Base-by-base conservation (phyloP, 345 rosid genomes). In the Stellera chamaejasme region DNA sequence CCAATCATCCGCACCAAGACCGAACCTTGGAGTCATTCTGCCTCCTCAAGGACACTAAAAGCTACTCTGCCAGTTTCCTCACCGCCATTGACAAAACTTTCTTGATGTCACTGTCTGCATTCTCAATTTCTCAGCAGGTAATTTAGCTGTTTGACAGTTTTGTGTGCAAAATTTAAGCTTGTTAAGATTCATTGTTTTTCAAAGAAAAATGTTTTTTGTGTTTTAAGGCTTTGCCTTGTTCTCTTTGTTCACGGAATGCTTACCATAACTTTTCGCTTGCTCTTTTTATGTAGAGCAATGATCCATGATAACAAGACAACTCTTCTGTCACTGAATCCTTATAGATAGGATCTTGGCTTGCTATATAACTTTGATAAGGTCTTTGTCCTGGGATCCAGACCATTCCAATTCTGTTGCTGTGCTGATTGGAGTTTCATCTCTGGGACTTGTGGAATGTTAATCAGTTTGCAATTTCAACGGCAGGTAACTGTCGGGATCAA, bases 61-160 rank as follows among this genome's bases (percentile, higher is more conserved):
- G 87, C 48, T 81, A 97, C 28, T 89, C 92, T 25, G 79, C 84
- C 39, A 95, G 83, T 16, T 93, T 87, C 71, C 92, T 93, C 70
- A 90, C 95, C 6, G 87, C 97, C 3, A 89, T 14, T 87, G 99
- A 96, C 96, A 89, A 62, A 90, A 81, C 62, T 84, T 85, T 60
- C 92, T 89, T 46, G 97, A 96, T 28, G 95, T 93, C 75, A 84
- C 97, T 61, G 76, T 93, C 48, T 97, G 90, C 41, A 95, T 87
- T 67, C 83, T 45, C 97, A 96, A 50, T 89, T 93, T 68, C 50
- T 89, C 50, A 87, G 99, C 81, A 82, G 99, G 82, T 80, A 56
- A 15, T 19, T 43, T 42, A 13, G 13, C 48, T 28, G 10, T 53
- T 54, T 50, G 48, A 43, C 58, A 45, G 19, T 44, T 69, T 58